Base-by-base conservation (phyloP, 129 eudicot species). In the Helianthus annuus region DNA sequence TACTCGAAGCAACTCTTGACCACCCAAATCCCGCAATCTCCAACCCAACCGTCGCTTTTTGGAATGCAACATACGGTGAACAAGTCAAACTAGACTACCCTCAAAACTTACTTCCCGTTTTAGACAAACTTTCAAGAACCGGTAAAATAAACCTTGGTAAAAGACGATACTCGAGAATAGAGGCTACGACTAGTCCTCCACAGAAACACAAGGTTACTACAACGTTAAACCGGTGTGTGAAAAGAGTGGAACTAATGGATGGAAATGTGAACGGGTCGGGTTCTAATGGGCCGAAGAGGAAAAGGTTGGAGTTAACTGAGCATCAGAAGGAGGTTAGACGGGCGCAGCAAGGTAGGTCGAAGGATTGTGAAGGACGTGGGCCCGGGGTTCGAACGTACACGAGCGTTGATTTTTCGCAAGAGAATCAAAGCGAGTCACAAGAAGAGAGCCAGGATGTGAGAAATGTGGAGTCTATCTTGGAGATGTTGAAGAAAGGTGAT, bases 281-380 rank as follows among this genome's bases (percentile, higher is more conserved):
- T 27, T 78, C 78, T 11, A 88, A 91, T 55, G 77, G 74, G 42
- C 79, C 76, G 2, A 88, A 88, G 78, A 84, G 89, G 72, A 88
- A 77, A 78, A 76, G 46, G 57, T 9, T 53, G 36, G 97, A 88
- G 49, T 79, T 86, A 59, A 91, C 97, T 0, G 91, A 91, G 57
- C 97, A 73, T 70, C 97, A 88, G 75, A 91, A 81, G 83, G 97
- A 88, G 81, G 96, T 88, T 80, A 82, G 97, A 76, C 80, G 89
- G 64, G 93, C 97, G 16, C 96, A 88, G 49, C 97, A 88, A 82
- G 97, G 97, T 15, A 79, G 83, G 76, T 49, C 53, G 17, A 75
- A 76, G 57, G 97, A 88, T 79, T 88, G 89, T 73, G 89, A 79
- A 80, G 96, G 92, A 17, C 88, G 86, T 29, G 96, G 97, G 32